A percentile compares a stretch with the other conserved stretches of the same genome.
Evolutionary conservation across 2,329 filamentous ascomycete species (phyloP).

Genomic region (Aspergillus arachidicola): DNA sequence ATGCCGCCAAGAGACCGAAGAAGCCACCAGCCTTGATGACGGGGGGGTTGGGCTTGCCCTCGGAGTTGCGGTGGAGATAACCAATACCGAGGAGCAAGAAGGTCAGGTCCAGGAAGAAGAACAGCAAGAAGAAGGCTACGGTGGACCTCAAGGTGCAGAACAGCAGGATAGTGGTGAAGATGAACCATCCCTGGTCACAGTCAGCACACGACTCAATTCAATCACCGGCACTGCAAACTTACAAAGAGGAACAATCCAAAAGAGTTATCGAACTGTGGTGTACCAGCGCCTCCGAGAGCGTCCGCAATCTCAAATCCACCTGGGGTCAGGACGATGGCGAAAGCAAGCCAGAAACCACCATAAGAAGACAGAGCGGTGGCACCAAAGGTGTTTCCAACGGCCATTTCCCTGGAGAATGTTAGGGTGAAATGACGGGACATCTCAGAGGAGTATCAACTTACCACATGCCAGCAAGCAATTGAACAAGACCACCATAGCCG

Average conservation of each 20-base stretch:
- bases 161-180: constrained; percentile 76
- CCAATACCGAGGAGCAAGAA: constrained; percentile 72
- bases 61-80: constrained; percentile 59
- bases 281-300: constrained; percentile 34
- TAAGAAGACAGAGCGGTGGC: constrained; percentile 80
- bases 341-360: constrained; percentile 80
- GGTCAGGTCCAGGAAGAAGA: constrained; percentile 74
- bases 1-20: constrained; percentile 79
- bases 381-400: constrained; percentile 84
- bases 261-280: constrained; percentile 58
- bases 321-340: constrained; percentile 71
- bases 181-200: constrained; percentile 68
- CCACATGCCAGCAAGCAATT: constrained; percentile 86
- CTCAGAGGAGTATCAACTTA: constrained; percentile 43
- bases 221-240: constrained; percentile 22
- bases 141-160: constrained; percentile 76
- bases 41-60: constrained; percentile 43
- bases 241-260: constrained; percentile 74
- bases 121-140: constrained; percentile 75
- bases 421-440: constrained; percentile 6
- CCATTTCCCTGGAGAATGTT: constrained; percentile 70
- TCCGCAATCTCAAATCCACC: constrained; percentile 64
- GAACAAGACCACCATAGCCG: constrained; percentile 76
- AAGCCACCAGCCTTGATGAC: constrained; percentile 73
- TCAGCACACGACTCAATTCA: constrained; percentile 10